Evolutionary conservation across 306 rosid genomes (phyloP).

Genomic region (Arachis hypogaea): DNA sequence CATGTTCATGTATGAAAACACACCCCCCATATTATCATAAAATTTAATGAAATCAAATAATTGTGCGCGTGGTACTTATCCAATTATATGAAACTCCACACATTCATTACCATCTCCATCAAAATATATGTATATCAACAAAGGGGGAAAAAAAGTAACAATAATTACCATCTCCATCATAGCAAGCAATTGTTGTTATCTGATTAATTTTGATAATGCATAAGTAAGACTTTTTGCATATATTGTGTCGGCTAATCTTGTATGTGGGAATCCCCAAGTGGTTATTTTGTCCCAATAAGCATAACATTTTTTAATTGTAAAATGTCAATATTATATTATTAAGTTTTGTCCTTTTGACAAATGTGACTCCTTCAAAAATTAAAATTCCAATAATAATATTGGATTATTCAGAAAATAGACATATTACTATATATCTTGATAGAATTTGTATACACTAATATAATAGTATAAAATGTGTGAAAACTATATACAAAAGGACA

Average conservation of each 20-base stretch:
- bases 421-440: too few relatives aligned
- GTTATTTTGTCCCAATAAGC: too few relatives aligned
- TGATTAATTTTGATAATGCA: constrained; percentile 32
- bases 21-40: not conserved
- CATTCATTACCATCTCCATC: not conserved
- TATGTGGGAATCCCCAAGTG: constrained; percentile 21
- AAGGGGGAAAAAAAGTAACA: too few relatives aligned
- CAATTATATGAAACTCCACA: constrained; percentile 25
- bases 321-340: too few relatives aligned
- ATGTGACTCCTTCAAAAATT: too few relatives aligned
- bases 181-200: not conserved
- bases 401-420: too few relatives aligned
- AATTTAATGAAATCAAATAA: constrained; percentile 37
- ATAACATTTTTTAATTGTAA: too few relatives aligned
- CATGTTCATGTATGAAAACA: not conserved
- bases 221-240: constrained; percentile 7
- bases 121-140: too few relatives aligned
- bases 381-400: too few relatives aligned
- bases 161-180: constrained; percentile 20
- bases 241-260: not conserved
- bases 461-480: too few relatives aligned
- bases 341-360: not conserved
- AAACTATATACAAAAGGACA: too few relatives aligned
- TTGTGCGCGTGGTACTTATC: constrained; percentile 34
- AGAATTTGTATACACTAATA: too few relatives aligned